These are phyloP conservation scores for Panicum virgatum DNA, from an alignment of 202 grass and related monocot species.

Conservation along the genomic window DNA sequence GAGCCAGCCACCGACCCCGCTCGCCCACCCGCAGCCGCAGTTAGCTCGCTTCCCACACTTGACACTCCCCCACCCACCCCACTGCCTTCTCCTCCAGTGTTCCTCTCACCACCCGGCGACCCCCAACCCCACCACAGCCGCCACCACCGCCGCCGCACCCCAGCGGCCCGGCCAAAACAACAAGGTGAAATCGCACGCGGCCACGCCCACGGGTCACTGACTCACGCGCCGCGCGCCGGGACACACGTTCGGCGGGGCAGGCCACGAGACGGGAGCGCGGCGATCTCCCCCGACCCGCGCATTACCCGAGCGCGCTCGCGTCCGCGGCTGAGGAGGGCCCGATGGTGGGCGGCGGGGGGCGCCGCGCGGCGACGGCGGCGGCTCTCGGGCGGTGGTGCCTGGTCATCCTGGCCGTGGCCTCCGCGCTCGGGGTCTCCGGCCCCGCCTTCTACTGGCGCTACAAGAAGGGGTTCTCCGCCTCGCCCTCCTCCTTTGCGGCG, in stretches of 20 bases:
- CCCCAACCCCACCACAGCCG: not conserved
- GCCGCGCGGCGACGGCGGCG: constrained; percentile 51
- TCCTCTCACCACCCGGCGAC: not conserved
- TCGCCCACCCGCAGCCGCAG: not conserved
- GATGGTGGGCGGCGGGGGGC: constrained; percentile 44
- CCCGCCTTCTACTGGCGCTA: constrained; percentile 97
- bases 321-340: not conserved
- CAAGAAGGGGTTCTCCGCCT: constrained; percentile 69
- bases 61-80: not conserved
- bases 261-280: not conserved
- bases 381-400: constrained; percentile 73
- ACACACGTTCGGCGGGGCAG: not conserved
- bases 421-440: constrained; percentile 89
- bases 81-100: not conserved
- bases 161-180: not conserved
- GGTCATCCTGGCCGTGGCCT: constrained; percentile 86
- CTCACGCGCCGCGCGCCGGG: constrained; percentile 7
- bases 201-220: not conserved
- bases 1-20: no score
- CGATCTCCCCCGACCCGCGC: not conserved
- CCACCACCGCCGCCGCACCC: not conserved
- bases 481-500: constrained; percentile 1
- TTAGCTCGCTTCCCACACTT: constrained; percentile 40
- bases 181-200: not conserved
- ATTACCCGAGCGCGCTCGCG: not conserved